Evolutionary conservation across 1,284 basidiomycete genomes (phyloP).

Genomic region (Butyriboletus appendiculatus): DNA sequence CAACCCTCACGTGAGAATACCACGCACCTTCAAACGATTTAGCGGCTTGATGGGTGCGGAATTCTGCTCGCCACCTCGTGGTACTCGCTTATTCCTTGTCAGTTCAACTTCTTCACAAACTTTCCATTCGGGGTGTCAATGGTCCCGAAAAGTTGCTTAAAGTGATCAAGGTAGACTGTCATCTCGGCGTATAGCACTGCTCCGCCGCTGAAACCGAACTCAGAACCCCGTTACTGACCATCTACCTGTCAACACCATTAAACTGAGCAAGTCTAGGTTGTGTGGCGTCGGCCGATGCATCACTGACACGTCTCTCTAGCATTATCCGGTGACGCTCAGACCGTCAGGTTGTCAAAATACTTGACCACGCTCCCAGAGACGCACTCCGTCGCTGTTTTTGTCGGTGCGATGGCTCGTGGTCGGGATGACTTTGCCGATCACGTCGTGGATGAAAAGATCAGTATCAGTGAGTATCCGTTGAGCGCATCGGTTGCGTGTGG

Average conservation of each 20-base stretch:
- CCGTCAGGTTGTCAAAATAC: constrained; percentile 81
- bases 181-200: neutral
- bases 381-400: constrained; percentile 92
- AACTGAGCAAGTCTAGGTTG: constrained; percentile 74
- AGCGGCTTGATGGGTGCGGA: constrained; percentile 94
- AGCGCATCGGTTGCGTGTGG: constrained; percentile 97
- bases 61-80: neutral
- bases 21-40: constrained; percentile 98
- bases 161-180: constrained; percentile 88
- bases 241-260: constrained; percentile 93
- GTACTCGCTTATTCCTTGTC: constrained; percentile 10
- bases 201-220: constrained; percentile 5
- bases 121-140: constrained; percentile 94
- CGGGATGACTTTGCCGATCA: constrained; percentile 97
- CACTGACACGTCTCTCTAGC: constrained; percentile 49
- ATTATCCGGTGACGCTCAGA: constrained; percentile 89
- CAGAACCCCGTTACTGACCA: constrained; percentile 97
- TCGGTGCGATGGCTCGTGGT: constrained; percentile 96
- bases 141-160: constrained; percentile 96
- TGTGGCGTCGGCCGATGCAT: constrained; percentile 3
- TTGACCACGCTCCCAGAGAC: constrained; percentile 82
- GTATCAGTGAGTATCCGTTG: constrained; percentile 92
- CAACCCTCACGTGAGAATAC: constrained; percentile 97
- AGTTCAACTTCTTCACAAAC: constrained; percentile 98
- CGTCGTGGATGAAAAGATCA: constrained; percentile 96